Evolutionary conservation across 116 monocot genomes (phyloP).

Genomic region (Cymodocea nodosa): DNA sequence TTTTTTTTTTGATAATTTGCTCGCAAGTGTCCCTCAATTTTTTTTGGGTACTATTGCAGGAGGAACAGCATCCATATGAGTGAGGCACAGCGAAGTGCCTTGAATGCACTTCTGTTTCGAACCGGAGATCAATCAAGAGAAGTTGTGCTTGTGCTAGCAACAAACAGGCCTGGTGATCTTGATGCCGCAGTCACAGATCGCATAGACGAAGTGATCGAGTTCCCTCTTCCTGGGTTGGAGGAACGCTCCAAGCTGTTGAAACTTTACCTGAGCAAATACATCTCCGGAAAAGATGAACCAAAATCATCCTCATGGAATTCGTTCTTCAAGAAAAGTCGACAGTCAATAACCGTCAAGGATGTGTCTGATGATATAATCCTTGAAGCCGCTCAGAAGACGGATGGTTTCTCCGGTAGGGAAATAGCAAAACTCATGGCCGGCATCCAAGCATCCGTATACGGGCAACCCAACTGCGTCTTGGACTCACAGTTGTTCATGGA

Average conservation of each 20-base stretch:
- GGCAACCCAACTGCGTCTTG: conserved; percentile 41
- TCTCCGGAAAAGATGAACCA: conserved; percentile 15
- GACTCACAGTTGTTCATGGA: conserved; percentile 57
- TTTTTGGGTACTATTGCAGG: conserved; percentile 21
- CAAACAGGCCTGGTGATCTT: conserved; percentile 83
- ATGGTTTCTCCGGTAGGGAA: conserved; percentile 86
- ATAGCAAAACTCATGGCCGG: conserved; percentile 87
- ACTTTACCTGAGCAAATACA: conserved; percentile 64
- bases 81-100: conserved; percentile 88
- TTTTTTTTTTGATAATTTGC: too few species aligned
- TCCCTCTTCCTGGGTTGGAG: conserved; percentile 73
- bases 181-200: conserved; percentile 82
- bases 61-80: conserved; percentile 82
- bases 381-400: conserved; percentile 58
- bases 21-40: too few species aligned
- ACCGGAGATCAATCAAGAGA: conserved; percentile 93
- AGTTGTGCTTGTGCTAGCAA: conserved; percentile 82
- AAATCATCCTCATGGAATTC: conserved; percentile 15
- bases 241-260: conserved; percentile 71
- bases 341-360: conserved; percentile 30
- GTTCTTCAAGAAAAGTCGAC: conserved; percentile 27
- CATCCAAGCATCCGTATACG: conserved; percentile 75
- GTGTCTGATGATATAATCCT: conserved; percentile 48
- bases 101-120: conserved; percentile 90
- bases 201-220: conserved; percentile 96